Evolutionary conservation across 176 grass and related monocot species (phyloP).

Genomic region (Oryza punctata): DNA sequence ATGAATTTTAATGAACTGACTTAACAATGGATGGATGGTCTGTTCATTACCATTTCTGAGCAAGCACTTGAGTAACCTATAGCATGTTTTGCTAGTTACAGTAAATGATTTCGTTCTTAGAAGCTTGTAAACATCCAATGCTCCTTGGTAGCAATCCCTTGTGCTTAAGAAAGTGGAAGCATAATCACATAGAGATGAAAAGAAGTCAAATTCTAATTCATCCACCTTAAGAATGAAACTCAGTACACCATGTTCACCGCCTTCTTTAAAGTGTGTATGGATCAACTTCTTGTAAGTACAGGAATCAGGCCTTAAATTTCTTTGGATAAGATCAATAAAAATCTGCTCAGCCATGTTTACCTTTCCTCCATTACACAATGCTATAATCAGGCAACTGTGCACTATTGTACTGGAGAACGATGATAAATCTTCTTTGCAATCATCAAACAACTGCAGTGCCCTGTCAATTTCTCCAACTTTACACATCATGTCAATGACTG

Average conservation of each 20-base stretch:
- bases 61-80: slow-evolving; percentile 65
- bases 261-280: slow-evolving; percentile 59
- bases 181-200: slow-evolving; percentile 70
- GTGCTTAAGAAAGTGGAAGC: slow-evolving; percentile 70
- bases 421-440: slow-evolving; percentile 52
- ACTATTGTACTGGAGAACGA: slow-evolving; percentile 41
- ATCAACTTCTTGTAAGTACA: slow-evolving; percentile 60
- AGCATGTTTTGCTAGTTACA: slow-evolving; percentile 66
- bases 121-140: slow-evolving; percentile 67
- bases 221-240: slow-evolving; percentile 60
- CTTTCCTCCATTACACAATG: slow-evolving; percentile 61
- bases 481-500: slow-evolving; percentile 59
- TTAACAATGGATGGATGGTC: slow-evolving; percentile 46
- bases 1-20: slow-evolving; percentile 76
- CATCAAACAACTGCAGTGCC: slow-evolving; percentile 63
- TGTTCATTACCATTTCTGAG: slow-evolving; percentile 60
- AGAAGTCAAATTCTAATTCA: slow-evolving; percentile 47
- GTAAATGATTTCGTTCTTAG: slow-evolving; percentile 50
- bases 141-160: slow-evolving; percentile 50
- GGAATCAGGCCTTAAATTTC: slow-evolving; percentile 46
- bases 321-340: slow-evolving; percentile 63
- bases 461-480: slow-evolving; percentile 64
- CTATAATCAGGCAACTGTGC: slow-evolving; percentile 55
- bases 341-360: slow-evolving; percentile 51
- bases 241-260: slow-evolving; percentile 54